These are phyloP conservation scores for Lodderomyces pseudojiufengensis DNA, from an alignment of 1,139 yeast species.

Conservation along the genomic window DNA sequence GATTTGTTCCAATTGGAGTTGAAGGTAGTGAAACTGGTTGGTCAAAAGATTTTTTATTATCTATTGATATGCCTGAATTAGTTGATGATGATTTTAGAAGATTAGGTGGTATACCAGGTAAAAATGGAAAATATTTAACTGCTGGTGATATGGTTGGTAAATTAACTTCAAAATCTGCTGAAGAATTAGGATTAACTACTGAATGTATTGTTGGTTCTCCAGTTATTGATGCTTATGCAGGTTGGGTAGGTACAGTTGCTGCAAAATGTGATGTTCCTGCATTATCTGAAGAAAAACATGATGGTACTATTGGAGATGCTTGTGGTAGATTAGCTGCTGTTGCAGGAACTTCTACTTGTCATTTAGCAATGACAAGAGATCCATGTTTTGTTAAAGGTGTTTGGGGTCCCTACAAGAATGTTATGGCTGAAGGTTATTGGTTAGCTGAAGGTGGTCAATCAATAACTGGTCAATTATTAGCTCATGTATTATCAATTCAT, in stretches of 20 bases:
- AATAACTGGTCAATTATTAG: constrained; percentile 90
- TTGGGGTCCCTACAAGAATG: constrained; percentile 98
- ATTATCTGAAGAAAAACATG: constrained; percentile 35
- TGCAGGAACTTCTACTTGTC: constrained; percentile 98
- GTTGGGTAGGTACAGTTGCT: constrained; percentile 98
- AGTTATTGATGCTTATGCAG: constrained; percentile 96
- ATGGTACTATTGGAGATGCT: constrained; percentile 51
- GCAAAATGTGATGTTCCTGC: constrained; percentile 63
- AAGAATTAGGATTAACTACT: constrained; percentile 75
- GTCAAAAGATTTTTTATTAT: constrained; percentile 71
- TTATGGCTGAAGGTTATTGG: constrained; percentile 85
- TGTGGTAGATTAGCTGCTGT: constrained; percentile 93
- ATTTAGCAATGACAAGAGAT: constrained; percentile 79
- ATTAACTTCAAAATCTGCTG: constrained; percentile 65
- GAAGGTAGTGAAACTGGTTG: constrained; percentile 85
- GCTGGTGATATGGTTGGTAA: constrained; percentile 90
- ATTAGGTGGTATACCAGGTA: constrained; percentile 79
- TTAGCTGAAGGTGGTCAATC: constrained; percentile 99
- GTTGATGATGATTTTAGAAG: constrained; percentile 70
- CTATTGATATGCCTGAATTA: constrained; percentile 72
- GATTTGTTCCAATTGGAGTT: constrained; percentile 87
- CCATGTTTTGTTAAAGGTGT: constrained; percentile 93
- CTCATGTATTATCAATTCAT: constrained; percentile 85
- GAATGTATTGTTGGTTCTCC: constrained; percentile 88
- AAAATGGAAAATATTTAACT: constrained; percentile 67